phyloP scores from a whole-genome alignment of 768 basidiomycete species.

The Calocybe gangraenosa region DNA sequence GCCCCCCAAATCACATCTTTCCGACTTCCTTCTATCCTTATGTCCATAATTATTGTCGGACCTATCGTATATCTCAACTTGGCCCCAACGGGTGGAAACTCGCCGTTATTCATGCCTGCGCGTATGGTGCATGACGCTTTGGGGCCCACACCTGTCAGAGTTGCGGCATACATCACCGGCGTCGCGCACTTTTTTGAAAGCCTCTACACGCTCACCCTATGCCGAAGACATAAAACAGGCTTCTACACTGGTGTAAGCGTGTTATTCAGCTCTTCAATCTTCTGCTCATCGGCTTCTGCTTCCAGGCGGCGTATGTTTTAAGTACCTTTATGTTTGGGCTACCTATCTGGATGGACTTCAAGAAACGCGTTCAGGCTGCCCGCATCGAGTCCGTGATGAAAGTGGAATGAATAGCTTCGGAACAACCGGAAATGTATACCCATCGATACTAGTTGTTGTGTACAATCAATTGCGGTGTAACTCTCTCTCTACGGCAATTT shows the following conservation, averaged over 20 bases:
- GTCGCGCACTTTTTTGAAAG: constrained; percentile 42
- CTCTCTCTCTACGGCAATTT: too few relatives aligned
- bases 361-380: constrained; percentile 56
- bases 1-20: too few relatives aligned
- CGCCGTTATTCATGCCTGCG: constrained; percentile 28
- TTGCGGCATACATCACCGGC: constrained; percentile 27
- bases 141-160: constrained; percentile 25
- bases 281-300: neutral
- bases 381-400: constrained; percentile 83
- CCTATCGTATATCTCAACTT: constrained; percentile 29
- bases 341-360: constrained; percentile 51
- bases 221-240: constrained; percentile 45
- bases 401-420: constrained; percentile 35
- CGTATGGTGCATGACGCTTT: constrained; percentile 25
- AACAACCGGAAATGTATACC: too few relatives aligned
- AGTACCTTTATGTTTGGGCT: constrained; percentile 50
- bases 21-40: neutral
- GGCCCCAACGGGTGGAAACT: constrained; percentile 20
- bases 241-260: constrained; percentile 32
- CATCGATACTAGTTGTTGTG: too few relatives aligned
- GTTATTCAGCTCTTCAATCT: neutral
- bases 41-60: constrained; percentile 22
- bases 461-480: too few relatives aligned
- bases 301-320: constrained; percentile 50
- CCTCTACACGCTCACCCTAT: constrained; percentile 43